Evolutionary conservation across 768 basidiomycete genomes (phyloP).

Genomic region (Trametes sanguinea): DNA sequence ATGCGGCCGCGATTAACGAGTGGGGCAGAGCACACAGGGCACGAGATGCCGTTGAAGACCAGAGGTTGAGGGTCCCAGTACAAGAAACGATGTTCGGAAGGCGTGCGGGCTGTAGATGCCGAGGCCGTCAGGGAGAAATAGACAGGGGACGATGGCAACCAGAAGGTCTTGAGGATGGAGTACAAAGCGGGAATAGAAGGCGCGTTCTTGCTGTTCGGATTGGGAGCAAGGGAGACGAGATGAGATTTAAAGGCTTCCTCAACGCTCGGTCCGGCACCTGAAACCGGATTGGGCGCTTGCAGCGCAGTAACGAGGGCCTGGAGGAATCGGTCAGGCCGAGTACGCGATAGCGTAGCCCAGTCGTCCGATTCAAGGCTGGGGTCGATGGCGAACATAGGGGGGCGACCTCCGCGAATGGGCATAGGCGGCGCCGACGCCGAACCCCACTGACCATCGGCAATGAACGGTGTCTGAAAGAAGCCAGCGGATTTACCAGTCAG

Average conservation of each 20-base stretch:
- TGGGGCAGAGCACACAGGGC: slow-evolving; percentile 62
- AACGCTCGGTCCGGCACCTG: slow-evolving; percentile 60
- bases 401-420: slow-evolving; percentile 27
- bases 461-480: slow-evolving; percentile 4
- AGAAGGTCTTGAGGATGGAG: slow-evolving; percentile 79
- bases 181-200: slow-evolving; percentile 68
- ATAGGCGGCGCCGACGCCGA: slow-evolving; percentile 30
- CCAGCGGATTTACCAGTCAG: no score
- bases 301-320: slow-evolving; percentile 57
- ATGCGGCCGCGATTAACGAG: slow-evolving; percentile 73
- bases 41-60: slow-evolving; percentile 79
- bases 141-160: slow-evolving; percentile 77
- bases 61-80: slow-evolving; percentile 87
- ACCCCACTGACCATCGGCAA: slow-evolving; percentile 14
- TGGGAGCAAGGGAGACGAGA: slow-evolving; percentile 62
- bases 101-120: slow-evolving; percentile 63
- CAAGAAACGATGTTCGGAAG: slow-evolving; percentile 76
- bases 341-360: slow-evolving; percentile 62
- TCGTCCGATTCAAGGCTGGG: slow-evolving; percentile 58
- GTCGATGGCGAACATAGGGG: slow-evolving; percentile 42
- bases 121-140: slow-evolving; percentile 80
- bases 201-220: slow-evolving; percentile 44
- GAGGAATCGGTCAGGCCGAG: slow-evolving; percentile 59
- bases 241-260: slow-evolving; percentile 83
- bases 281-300: slow-evolving; percentile 62